Percentiles rank a stretch among this genome's conserved stretches.
Evolutionary conservation across 2,329 filamentous ascomycete species (phyloP).

Genomic region (Rugonectria rugulosa): DNA sequence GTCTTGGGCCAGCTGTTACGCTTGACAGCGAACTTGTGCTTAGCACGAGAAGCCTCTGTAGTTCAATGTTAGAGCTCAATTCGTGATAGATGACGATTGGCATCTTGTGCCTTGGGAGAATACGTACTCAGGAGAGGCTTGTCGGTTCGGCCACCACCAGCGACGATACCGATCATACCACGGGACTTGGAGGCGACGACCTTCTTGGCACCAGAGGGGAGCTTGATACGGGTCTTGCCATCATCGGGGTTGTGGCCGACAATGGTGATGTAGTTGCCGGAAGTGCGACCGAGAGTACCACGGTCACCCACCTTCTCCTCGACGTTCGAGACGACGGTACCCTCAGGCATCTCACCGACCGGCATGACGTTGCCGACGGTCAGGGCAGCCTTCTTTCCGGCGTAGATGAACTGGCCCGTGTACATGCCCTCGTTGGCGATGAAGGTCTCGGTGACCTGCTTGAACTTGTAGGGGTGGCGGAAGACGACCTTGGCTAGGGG

Average conservation of each 20-base stretch:
- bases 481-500: constrained; percentile 96
- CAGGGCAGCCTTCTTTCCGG: constrained; percentile 96
- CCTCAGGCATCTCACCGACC: constrained; percentile 92
- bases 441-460: constrained; percentile 98
- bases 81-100: background rate
- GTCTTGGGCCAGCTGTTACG: constrained; percentile 99
- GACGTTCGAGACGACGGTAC: constrained; percentile 99
- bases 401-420: constrained; percentile 99
- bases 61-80: constrained; percentile 48
- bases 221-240: constrained; percentile 99
- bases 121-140: constrained; percentile 93
- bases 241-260: constrained; percentile 98
- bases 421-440: constrained; percentile 99
- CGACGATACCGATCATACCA: constrained; percentile 99
- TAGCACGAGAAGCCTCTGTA: constrained; percentile 96
- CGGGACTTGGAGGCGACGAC: constrained; percentile 89
- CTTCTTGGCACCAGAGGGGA: constrained; percentile 99
- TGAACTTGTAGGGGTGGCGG: constrained; percentile 98
- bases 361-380: constrained; percentile 98
- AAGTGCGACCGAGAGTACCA: constrained; percentile 94
- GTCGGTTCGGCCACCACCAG: constrained; percentile 99
- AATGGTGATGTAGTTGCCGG: constrained; percentile 99
- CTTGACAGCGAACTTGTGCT: constrained; percentile 99
- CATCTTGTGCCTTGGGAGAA: background rate
- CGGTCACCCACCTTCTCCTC: constrained; percentile 99